phyloP scores from a whole-genome alignment of 305 asterid genomes.

The Fraxinus platypoda region DNA sequence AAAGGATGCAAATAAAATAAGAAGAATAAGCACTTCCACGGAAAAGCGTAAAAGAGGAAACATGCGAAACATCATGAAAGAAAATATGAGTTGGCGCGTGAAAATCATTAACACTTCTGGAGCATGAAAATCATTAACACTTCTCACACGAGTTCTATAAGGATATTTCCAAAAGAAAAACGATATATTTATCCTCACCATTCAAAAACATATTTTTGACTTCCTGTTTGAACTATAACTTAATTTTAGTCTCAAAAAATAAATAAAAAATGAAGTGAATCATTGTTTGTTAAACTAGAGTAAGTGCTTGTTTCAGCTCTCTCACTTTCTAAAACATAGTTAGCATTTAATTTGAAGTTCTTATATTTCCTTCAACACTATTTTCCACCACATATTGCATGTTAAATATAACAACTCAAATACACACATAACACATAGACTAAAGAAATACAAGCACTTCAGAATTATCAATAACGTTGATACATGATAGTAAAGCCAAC shows the following conservation, averaged over 20 bases:
- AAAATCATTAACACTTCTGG: background rate
- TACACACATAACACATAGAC: background rate
- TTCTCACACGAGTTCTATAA: background rate
- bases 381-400: background rate
- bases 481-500: background rate
- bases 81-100: background rate
- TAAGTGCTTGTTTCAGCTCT: background rate
- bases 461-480: background rate
- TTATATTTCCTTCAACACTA: background rate
- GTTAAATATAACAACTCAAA: background rate
- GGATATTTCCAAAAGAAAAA: background rate
- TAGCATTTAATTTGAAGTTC: background rate
- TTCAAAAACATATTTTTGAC: background rate
- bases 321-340: background rate
- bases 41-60: background rate
- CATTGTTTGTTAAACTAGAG: background rate
- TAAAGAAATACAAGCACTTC: background rate
- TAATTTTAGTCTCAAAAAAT: background rate
- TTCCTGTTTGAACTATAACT: background rate
- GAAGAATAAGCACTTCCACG: background rate
- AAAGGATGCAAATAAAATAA: background rate
- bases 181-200: background rate
- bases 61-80: background rate
- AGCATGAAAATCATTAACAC: background rate
- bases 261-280: background rate